phyloP scores from a whole-genome alignment of 106 monocot genomes.

The Amphibolis antarctica region DNA sequence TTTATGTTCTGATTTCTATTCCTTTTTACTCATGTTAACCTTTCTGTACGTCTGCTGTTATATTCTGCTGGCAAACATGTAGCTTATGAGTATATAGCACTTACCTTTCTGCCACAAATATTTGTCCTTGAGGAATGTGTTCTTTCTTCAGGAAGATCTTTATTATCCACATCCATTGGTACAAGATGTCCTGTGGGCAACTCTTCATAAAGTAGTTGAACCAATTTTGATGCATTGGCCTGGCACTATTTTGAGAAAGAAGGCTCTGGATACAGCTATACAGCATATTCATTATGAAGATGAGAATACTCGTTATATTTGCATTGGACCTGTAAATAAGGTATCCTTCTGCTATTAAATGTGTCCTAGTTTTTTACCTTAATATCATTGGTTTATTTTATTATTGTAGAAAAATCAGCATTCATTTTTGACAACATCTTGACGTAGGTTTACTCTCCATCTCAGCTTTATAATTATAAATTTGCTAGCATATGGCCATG shows the following conservation, averaged over 20 bases:
- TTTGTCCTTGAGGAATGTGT: neutral
- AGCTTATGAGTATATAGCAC: no score
- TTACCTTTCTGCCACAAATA: neutral
- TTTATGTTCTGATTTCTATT: no score
- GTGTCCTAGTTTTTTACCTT: conserved; percentile 1
- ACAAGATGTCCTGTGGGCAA: conserved; percentile 71
- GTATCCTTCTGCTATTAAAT: conserved; percentile 29
- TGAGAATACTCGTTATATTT: conserved; percentile 76
- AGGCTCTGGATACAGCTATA: conserved; percentile 49
- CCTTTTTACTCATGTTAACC: no score
- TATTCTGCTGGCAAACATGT: no score
- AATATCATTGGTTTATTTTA: neutral
- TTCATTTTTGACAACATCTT: neutral
- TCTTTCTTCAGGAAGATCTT: conserved; percentile 68
- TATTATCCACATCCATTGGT: conserved; percentile 72
- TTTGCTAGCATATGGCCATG: no score
- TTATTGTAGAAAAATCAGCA: neutral
- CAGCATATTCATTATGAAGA: conserved; percentile 97
- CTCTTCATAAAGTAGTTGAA: conserved; percentile 74
- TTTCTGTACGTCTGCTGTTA: no score
- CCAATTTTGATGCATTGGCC: conserved; percentile 75
- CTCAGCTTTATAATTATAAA: no score
- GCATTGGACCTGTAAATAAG: conserved; percentile 95
- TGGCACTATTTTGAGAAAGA: conserved; percentile 58
- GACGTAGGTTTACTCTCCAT: no score